A percentile compares a stretch with the other conserved stretches of the same genome.
Conservation (phyloP, 441 rosid genomes). For the Daphne laureola region DNA sequence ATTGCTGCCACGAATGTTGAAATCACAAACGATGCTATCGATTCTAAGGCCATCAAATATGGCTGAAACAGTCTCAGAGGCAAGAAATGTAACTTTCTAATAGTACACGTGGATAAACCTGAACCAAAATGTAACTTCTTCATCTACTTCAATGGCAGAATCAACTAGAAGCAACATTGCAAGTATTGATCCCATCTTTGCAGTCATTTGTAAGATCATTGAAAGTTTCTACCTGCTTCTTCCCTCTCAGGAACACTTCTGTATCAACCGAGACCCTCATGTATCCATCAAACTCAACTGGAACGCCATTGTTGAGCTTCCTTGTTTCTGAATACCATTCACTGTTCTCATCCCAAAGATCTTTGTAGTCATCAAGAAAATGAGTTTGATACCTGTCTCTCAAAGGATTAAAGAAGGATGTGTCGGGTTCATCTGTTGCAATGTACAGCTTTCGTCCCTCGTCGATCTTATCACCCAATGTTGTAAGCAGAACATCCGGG, state of each 20-base stretch:
- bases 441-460: slow-evolving; percentile 74
- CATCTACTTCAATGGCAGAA: slow-evolving; percentile 7
- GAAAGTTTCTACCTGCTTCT: slow-evolving; percentile 88
- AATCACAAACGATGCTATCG: slow-evolving; percentile 12
- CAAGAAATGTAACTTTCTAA: slow-evolving; percentile 21
- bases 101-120: slow-evolving; percentile 21
- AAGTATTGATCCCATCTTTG: slow-evolving; percentile 79
- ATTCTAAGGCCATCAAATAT: slow-evolving; percentile 13
- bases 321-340: slow-evolving; percentile 88
- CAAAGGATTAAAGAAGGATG: slow-evolving; percentile 60
- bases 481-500: slow-evolving; percentile 55
- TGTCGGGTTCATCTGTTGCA: slow-evolving; percentile 72
- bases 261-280: slow-evolving; percentile 84
- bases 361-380: slow-evolving; percentile 72
- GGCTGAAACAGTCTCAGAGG: slow-evolving; percentile 18
- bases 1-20: too few species aligned
- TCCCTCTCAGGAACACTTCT: slow-evolving; percentile 87
- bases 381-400: slow-evolving; percentile 77
- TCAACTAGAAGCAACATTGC: slow-evolving; percentile 60
- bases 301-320: slow-evolving; percentile 73
- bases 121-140: slow-evolving; percentile 2
- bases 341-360: slow-evolving; percentile 79
- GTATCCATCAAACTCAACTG: slow-evolving; percentile 88
- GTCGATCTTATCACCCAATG: slow-evolving; percentile 59
- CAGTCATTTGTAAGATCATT: slow-evolving; percentile 83